Percentiles rank a stretch among this genome's conserved stretches.
phyloP scores from a whole-genome alignment of 2,329 filamentous ascomycete genomes.

The Stylonectria norvegica region DNA sequence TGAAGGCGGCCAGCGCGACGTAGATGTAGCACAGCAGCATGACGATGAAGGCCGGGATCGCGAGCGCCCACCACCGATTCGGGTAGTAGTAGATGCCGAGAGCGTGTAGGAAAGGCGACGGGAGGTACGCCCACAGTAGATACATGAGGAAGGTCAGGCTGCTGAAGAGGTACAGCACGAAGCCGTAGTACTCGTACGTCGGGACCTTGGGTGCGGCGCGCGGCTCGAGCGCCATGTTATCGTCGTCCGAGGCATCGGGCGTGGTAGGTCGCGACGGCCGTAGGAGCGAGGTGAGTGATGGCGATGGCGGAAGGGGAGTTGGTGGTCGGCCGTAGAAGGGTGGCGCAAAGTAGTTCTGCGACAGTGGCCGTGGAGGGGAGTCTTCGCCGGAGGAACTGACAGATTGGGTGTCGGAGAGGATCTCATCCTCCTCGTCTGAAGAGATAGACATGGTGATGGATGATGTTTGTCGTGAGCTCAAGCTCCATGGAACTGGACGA shows the following conservation, averaged over 20 bases:
- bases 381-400: conserved; percentile 33
- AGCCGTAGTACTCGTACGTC: conserved; percentile 99
- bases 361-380: conserved; percentile 43
- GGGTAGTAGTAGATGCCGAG: conserved; percentile 96
- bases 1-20: conserved; percentile 85
- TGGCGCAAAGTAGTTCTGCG: conserved; percentile 62
- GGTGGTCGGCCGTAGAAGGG: conserved; percentile 98
- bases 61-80: conserved; percentile 95
- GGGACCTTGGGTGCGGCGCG: conserved; percentile 88
- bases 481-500: no score
- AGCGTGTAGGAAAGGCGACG: conserved; percentile 85
- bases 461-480: no score
- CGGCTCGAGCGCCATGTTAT: conserved; percentile 79
- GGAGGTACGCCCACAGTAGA: conserved; percentile 82
- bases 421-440: conserved; percentile 37
- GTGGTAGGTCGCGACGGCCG: conserved; percentile 90
- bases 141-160: conserved; percentile 74
- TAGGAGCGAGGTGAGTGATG: conserved; percentile 85
- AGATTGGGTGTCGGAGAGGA: conserved; percentile 34
- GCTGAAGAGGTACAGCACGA: conserved; percentile 90
- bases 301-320: conserved; percentile 87
- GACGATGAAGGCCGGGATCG: conserved; percentile 85
- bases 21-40: conserved; percentile 90
- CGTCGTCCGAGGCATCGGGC: conserved; percentile 86
- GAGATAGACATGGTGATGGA: conserved; percentile 30